These are phyloP conservation scores for Torrubiella hemipterigena DNA, from an alignment of 2,329 filamentous ascomycete species.

Conservation along the genomic window DNA sequence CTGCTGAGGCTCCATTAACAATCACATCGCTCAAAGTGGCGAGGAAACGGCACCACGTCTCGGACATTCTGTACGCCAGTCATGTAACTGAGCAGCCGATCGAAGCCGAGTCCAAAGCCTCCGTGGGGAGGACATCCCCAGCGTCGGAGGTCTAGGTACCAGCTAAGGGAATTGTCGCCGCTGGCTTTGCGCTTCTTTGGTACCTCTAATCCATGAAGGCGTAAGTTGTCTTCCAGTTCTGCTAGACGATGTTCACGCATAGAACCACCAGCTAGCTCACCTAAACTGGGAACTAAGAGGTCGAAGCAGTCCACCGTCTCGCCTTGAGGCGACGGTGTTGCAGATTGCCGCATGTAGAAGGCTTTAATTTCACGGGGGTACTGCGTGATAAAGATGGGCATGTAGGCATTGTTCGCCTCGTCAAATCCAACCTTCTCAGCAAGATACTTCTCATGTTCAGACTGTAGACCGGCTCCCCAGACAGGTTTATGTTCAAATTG, in stretches of 20 bases:
- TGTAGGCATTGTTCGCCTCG: conserved; percentile 29
- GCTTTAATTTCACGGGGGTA: conserved; percentile 86
- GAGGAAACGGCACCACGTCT: conserved; percentile 77
- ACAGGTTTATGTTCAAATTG: conserved; percentile 56
- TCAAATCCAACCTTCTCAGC: conserved; percentile 50
- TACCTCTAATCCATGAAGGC: conserved; percentile 47
- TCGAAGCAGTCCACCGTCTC: conserved; percentile 81
- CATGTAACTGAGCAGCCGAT: conserved; percentile 74
- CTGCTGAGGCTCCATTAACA: too few species aligned
- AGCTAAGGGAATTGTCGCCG: conserved; percentile 40
- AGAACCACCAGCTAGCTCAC: conserved; percentile 79
- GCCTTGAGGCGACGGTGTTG: conserved; percentile 15
- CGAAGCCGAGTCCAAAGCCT: conserved; percentile 83
- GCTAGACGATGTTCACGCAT: conserved; percentile 73
- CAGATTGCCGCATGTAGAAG: conserved; percentile 53
- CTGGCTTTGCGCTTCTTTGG: conserved; percentile 9
- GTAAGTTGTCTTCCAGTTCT: conserved; percentile 59
- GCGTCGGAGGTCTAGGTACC: conserved; percentile 79
- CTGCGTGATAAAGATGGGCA: conserved; percentile 82
- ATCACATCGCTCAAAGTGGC: conserved; percentile 55
- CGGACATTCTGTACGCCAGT: conserved; percentile 71
- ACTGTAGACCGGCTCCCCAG: conserved; percentile 67
- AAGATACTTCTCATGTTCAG: conserved; percentile 87
- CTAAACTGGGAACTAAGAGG: conserved; percentile 72
- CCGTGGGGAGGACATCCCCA: conserved; percentile 91